Conservation (phyloP, 306 rosid genomes). For the Adenanthera pavonina region DNA sequence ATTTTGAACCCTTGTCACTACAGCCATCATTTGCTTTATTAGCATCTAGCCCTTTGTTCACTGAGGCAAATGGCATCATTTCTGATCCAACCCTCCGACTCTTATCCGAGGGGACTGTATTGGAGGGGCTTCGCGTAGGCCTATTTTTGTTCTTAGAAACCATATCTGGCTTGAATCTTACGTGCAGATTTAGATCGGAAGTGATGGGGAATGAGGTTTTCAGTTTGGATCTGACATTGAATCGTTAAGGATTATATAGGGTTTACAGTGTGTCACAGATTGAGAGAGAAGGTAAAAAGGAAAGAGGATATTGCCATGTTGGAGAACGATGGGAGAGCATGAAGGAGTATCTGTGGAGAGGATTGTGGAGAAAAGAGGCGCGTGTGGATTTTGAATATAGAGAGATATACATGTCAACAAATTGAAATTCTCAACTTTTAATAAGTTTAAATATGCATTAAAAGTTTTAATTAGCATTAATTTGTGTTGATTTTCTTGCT, state of each 20-base stretch:
- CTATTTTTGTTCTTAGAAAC: slow-evolving; percentile 46
- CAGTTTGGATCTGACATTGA: not conserved
- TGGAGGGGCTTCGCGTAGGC: slow-evolving; percentile 22
- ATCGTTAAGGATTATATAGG: not conserved
- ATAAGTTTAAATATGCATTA: too few relatives aligned
- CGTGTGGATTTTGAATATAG: slow-evolving; percentile 56
- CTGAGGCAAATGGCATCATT: slow-evolving; percentile 53
- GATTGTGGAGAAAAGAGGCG: not conserved
- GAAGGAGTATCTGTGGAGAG: not conserved
- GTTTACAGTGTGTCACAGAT: not conserved
- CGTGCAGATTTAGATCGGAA: not conserved
- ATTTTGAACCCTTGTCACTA: slow-evolving; percentile 49
- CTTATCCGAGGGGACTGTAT: slow-evolving; percentile 60
- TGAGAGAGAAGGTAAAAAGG: not conserved
- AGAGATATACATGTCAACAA: too few relatives aligned
- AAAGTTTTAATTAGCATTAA: too few relatives aligned
- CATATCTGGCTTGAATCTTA: slow-evolving; percentile 44
- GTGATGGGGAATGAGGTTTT: not conserved
- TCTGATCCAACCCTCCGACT: slow-evolving; percentile 63
- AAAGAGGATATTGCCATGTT: not conserved
- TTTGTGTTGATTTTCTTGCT: too few relatives aligned
- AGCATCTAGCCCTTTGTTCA: slow-evolving; percentile 51
- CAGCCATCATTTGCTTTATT: slow-evolving; percentile 43
- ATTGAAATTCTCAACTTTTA: too few relatives aligned
- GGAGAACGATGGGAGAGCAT: not conserved